These are phyloP conservation scores for Botrytis byssoidea DNA, from an alignment of 2,329 filamentous ascomycete genomes.

Conservation along the genomic window DNA sequence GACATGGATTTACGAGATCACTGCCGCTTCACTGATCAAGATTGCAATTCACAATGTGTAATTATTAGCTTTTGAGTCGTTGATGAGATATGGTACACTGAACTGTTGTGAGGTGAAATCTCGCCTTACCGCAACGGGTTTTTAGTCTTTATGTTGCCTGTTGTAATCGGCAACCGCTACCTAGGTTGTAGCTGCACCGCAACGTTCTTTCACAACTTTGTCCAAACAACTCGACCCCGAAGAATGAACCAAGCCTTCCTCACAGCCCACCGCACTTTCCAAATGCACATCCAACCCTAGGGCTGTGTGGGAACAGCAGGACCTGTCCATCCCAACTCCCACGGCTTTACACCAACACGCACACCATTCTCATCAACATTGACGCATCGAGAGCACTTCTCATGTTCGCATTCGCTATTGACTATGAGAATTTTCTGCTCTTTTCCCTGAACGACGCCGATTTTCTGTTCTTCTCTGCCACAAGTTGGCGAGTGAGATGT, in stretches of 20 bases:
- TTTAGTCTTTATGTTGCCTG: not conserved
- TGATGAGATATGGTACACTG: not conserved
- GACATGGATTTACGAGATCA: not conserved
- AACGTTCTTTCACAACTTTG: not conserved
- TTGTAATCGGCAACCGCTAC: not conserved
- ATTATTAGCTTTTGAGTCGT: not conserved
- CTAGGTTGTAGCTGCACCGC: not conserved
- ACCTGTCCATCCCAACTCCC: constrained; percentile 1
- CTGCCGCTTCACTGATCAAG: not conserved
- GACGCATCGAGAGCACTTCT: not conserved
- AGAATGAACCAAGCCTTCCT: not conserved
- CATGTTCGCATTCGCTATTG: not conserved
- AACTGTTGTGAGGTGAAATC: not conserved
- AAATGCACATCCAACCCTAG: not conserved
- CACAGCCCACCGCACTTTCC: not conserved
- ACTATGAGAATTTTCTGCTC: not conserved
- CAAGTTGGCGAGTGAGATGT: not conserved
- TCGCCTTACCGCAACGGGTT: not conserved
- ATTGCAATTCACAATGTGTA: not conserved
- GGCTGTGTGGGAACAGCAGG: not conserved
- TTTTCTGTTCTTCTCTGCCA: not conserved
- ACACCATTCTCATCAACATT: constrained; percentile 8
- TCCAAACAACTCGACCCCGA: too few relatives aligned
- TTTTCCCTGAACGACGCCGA: not conserved
- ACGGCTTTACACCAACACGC: constrained; percentile 2